Evolutionary conservation across 495 filamentous ascomycete genomes (phyloP).

Genomic region (Cudoniella acicularis): DNA sequence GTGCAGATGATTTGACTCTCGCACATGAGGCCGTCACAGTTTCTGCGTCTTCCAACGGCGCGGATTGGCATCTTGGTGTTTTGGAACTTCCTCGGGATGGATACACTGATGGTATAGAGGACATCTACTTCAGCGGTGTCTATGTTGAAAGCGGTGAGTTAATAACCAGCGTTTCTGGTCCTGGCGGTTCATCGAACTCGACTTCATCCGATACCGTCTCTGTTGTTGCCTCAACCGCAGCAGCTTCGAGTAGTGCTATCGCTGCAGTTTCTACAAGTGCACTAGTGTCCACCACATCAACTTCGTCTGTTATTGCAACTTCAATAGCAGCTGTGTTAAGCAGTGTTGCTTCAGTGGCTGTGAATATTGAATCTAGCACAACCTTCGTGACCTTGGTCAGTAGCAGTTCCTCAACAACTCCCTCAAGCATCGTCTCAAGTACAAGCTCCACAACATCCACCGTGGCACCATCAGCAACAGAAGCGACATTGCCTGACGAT

Average conservation of each 20-base stretch:
- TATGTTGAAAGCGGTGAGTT: slow-evolving; percentile 60
- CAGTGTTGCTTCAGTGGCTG: neutral
- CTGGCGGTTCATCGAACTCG: slow-evolving; percentile 15
- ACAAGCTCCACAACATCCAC: neutral
- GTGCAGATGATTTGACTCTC: slow-evolving; percentile 48
- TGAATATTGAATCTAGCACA: neutral
- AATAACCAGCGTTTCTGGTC: slow-evolving; percentile 50
- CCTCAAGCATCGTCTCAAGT: neutral
- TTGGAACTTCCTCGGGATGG: slow-evolving; percentile 58
- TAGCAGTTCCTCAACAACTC: neutral
- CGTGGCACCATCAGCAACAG: neutral
- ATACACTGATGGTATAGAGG: slow-evolving; percentile 47
- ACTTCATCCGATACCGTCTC: neutral
- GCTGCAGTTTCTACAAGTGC: neutral
- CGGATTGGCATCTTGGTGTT: slow-evolving; percentile 69
- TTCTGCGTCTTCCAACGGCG: slow-evolving; percentile 58
- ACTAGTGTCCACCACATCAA: neutral
- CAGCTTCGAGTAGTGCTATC: neutral
- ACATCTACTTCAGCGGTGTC: slow-evolving; percentile 68
- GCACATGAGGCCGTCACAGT: slow-evolving; percentile 52
- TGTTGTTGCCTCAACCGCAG: neutral
- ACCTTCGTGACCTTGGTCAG: neutral
- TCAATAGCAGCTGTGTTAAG: neutral
- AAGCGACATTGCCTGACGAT: neutral
- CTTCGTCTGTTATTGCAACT: neutral